phyloP scores from a whole-genome alignment of 805 yeast genomes.

The Diddensiella santjacobensis region DNA sequence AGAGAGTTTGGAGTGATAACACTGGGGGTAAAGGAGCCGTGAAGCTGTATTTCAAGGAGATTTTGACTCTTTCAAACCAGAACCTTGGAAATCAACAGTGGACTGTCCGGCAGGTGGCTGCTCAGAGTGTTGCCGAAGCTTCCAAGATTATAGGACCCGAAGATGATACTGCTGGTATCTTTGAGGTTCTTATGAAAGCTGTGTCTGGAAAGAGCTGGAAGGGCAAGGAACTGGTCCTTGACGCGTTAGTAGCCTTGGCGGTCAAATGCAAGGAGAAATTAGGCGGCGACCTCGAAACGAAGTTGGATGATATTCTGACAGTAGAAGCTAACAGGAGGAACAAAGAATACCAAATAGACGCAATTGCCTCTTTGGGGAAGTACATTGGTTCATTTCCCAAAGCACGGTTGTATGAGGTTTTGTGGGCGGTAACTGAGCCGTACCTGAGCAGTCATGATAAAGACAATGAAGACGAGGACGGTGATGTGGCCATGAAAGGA shows the following conservation, averaged over 20 bases:
- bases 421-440: constrained; percentile 32
- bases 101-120: constrained; percentile 64
- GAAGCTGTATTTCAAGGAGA: constrained; percentile 65
- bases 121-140: constrained; percentile 39
- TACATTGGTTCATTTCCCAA: constrained; percentile 42
- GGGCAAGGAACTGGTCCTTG: constrained; percentile 76
- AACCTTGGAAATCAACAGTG: constrained; percentile 54
- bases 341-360: constrained; percentile 55
- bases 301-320: constrained; percentile 44
- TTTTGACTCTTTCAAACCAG: constrained; percentile 47
- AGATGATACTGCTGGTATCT: constrained; percentile 35
- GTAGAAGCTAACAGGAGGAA: constrained; percentile 67
- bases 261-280: constrained; percentile 43
- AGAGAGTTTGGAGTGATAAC: constrained; percentile 72
- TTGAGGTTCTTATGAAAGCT: constrained; percentile 54
- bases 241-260: constrained; percentile 61
- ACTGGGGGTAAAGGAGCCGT: constrained; percentile 71
- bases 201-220: constrained; percentile 79
- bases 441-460: constrained; percentile 41
- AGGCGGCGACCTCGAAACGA: constrained; percentile 32
- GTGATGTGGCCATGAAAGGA: constrained; percentile 28
- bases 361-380: constrained; percentile 50
- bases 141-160: constrained; percentile 8
- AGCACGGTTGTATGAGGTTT: constrained; percentile 32
- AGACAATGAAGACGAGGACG: constrained; percentile 39